Evolutionary conservation across 495 filamentous ascomycete genomes (phyloP).

Genomic region (Tuber calosporum): DNA sequence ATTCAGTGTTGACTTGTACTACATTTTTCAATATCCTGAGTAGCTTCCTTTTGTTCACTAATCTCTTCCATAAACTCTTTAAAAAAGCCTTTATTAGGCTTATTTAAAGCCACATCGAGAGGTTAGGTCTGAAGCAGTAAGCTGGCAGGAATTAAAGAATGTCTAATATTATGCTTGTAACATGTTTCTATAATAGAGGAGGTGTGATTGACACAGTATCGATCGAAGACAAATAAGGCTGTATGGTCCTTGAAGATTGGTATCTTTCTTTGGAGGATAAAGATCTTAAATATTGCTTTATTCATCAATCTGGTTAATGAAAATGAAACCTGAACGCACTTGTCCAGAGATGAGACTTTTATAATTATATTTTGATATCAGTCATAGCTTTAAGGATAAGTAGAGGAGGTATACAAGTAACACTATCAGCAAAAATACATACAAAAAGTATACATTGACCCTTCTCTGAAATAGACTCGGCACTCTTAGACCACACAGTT

Average conservation of each 20-base stretch:
- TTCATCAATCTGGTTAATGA: slow-evolving; percentile 9
- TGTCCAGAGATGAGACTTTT: slow-evolving; percentile 9
- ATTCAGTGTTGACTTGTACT: slow-evolving; percentile 7
- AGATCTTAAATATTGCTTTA: background rate
- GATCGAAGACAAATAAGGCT: slow-evolving; percentile 5
- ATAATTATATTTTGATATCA: background rate
- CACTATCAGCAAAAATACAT: slow-evolving; percentile 8
- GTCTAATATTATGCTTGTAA: slow-evolving; percentile 1
- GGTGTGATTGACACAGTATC: background rate
- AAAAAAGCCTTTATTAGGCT: slow-evolving; percentile 4
- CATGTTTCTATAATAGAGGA: background rate
- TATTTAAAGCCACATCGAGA: slow-evolving; percentile 9
- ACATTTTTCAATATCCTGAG: slow-evolving; percentile 10
- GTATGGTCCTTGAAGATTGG: slow-evolving; percentile 2
- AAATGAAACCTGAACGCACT: slow-evolving; percentile 7
- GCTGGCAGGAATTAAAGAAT: background rate
- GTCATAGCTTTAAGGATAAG: slow-evolving; percentile 7
- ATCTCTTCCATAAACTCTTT: slow-evolving; percentile 3
- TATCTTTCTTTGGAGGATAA: slow-evolving; percentile 3
- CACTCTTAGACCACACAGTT: slow-evolving; percentile 10
- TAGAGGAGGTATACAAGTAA: slow-evolving; percentile 1
- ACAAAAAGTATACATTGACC: slow-evolving; percentile 3
- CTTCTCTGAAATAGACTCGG: slow-evolving; percentile 11
- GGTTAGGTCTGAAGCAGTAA: background rate
- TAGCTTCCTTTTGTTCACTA: background rate